phyloP scores from a whole-genome alignment of 805 yeast genomes.

The Zygosaccharomyces kombuchaensis region DNA sequence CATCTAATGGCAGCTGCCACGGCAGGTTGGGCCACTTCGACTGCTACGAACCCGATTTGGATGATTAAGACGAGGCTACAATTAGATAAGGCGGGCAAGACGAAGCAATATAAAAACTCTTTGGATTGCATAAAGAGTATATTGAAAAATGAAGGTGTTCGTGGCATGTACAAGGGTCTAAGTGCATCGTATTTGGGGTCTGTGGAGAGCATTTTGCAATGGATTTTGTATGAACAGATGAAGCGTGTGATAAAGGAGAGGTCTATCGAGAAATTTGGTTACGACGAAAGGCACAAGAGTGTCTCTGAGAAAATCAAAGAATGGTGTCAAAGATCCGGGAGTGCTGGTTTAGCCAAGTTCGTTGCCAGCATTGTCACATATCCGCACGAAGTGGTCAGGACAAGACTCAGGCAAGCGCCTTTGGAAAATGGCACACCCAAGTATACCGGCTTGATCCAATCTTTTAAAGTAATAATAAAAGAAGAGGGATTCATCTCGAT shows the following conservation, averaged over 20 bases:
- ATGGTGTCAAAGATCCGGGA: slow-evolving; percentile 95
- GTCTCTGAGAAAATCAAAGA: slow-evolving; percentile 65
- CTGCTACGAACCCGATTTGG: slow-evolving; percentile 98
- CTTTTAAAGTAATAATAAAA: slow-evolving; percentile 76
- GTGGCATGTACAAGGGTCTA: slow-evolving; percentile 82
- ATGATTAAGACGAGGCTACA: slow-evolving; percentile 90
- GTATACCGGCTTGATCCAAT: slow-evolving; percentile 84
- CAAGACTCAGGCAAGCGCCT: slow-evolving; percentile 94
- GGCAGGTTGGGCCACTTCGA: slow-evolving; percentile 93
- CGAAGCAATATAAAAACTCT: slow-evolving; percentile 70
- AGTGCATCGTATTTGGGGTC: slow-evolving; percentile 94
- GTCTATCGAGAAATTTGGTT: slow-evolving; percentile 37
- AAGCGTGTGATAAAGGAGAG: slow-evolving; percentile 58
- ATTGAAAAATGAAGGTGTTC: slow-evolving; percentile 68
- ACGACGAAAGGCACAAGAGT: slow-evolving; percentile 36
- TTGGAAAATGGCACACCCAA: slow-evolving; percentile 72
- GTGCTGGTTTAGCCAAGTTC: slow-evolving; percentile 95
- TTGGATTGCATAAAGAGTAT: slow-evolving; percentile 77
- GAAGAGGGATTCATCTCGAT: slow-evolving; percentile 91
- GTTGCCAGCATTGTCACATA: slow-evolving; percentile 88
- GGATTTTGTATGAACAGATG: slow-evolving; percentile 97
- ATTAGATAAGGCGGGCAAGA: slow-evolving; percentile 64
- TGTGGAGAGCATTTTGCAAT: slow-evolving; percentile 85
- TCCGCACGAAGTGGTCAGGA: slow-evolving; percentile 96
- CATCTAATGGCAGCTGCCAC: slow-evolving; percentile 81